Base-by-base conservation (phyloP, 108 stramenopile species). In the Skeletonema menzelii region DNA sequence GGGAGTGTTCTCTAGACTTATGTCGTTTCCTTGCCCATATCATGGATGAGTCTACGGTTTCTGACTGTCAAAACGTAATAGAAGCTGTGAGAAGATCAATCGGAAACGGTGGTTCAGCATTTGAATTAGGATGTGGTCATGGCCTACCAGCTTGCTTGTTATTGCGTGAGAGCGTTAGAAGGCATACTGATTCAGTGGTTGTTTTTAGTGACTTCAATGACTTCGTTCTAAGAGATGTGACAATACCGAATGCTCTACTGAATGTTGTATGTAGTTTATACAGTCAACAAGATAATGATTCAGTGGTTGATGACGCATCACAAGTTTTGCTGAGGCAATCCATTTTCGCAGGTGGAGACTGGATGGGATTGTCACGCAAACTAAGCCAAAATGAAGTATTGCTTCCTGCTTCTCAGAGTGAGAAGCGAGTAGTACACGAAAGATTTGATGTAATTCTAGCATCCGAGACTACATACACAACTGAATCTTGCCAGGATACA, bases 1-100 rank as follows among this genome's bases (percentile, higher is more conserved):
- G 94, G 94, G 94, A 95, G 56, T 92, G 94, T 58, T 88, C 87
- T 56, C 6, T 92, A 7, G 94, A 95, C 67, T 65, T 95, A 20
- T 87, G 90, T 55, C 86, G 82, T 24, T 88, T 82, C 71, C 67
- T 95, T 24, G 72, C 78, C 32, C 15, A 32, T 22, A 31, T 65
- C 37, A 56, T 76, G 22, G 44, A 31, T 27, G 59, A 34, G 26
- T 27, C 26, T 4, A n/a, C 37, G 12, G 7, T 31, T 27, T 17
- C 53, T 47, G 65, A 79, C 37, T 67, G 56, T 3, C 30, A 63
- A 27, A 28, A 37, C 38, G 34, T 79, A 7, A 34, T 8, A 30
- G 24, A 56, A 35, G 78, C 78, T 1, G 71, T 79, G 17, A 67
- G 0, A 24, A 72, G 62, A 44, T 53, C 66, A 13, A 56, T 79